A percentile compares a stretch with the other conserved stretches of the same genome.
Evolutionary conservation across 116 monocot genomes (phyloP).

Genomic region (Zostera marina): DNA sequence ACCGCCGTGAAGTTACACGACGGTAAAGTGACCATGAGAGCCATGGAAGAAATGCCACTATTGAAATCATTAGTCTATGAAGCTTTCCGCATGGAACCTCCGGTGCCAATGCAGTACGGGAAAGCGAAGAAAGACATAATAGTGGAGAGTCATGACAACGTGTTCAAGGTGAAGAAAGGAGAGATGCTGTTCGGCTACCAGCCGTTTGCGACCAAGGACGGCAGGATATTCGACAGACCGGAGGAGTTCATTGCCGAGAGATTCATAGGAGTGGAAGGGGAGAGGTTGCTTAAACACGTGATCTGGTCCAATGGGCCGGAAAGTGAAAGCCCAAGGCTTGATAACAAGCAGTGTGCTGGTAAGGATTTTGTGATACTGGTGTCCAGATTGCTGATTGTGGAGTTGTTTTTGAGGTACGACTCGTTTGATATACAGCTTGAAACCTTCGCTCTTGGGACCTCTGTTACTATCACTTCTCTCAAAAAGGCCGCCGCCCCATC

Average conservation of each 20-base stretch:
- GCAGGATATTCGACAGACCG: conserved; percentile 19
- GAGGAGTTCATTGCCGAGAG: conserved; percentile 29
- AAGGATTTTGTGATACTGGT: conserved; percentile 53
- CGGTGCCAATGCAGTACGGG: conserved; percentile 50
- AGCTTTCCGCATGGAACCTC: conserved; percentile 44
- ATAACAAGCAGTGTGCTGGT: conserved; percentile 66
- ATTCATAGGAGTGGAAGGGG: conserved; percentile 34
- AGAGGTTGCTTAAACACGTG: conserved; percentile 27
- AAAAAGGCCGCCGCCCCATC: conserved; percentile 22
- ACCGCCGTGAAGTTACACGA: conserved; percentile 12
- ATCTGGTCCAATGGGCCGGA: conserved; percentile 62
- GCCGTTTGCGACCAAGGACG: conserved; percentile 35
- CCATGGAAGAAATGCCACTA: conserved; percentile 38
- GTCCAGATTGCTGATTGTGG: conserved; percentile 32
- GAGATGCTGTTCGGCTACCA: conserved; percentile 59
- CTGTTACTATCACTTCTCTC: conserved; percentile 36
- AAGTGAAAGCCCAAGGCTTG: conserved; percentile 24
- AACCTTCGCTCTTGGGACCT: conserved; percentile 24
- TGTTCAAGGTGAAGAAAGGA: conserved; percentile 32
- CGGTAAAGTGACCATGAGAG: conserved; percentile 19
- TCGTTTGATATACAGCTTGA: conserved; percentile 45
- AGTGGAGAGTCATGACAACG: conserved; percentile 46
- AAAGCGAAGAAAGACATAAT: conserved; percentile 36
- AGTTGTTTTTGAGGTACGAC: conserved; percentile 51
- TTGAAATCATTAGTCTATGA: conserved; percentile 54